Conservation (phyloP, 805 yeast species). For the Pichia scutulata region DNA sequence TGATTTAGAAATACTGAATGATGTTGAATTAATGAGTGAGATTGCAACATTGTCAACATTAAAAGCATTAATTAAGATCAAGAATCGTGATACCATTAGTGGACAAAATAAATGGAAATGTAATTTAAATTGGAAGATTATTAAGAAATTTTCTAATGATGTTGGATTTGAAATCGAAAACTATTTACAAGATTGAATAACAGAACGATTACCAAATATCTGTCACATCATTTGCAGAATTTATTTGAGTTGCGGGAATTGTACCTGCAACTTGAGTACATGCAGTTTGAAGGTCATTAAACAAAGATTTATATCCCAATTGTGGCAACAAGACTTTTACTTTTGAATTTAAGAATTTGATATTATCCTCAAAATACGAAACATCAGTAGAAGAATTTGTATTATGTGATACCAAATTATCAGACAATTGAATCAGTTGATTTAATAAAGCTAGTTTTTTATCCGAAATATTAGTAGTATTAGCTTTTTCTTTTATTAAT, state of each 20-base stretch:
- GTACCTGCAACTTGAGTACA: conserved; percentile 20
- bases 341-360: conserved; percentile 23
- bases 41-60: conserved; percentile 30
- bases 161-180: conserved; percentile 59
- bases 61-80: conserved; percentile 24
- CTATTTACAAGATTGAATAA: conserved; percentile 34
- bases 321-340: conserved; percentile 21
- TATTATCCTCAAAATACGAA: conserved; percentile 19
- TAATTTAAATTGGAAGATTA: conserved; percentile 61
- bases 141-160: conserved; percentile 53
- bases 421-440: conserved; percentile 3
- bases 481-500: not conserved
- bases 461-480: not conserved
- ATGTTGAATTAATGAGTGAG: conserved; percentile 32
- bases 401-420: conserved; percentile 12
- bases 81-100: conserved; percentile 39
- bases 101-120: conserved; percentile 73
- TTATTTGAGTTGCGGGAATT: conserved; percentile 18
- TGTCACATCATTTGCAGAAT: conserved; percentile 14
- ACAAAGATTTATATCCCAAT: conserved; percentile 19
- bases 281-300: conserved; percentile 15
- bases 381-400: conserved; percentile 25
- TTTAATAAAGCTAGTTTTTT: not conserved
- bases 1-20: conserved; percentile 25
- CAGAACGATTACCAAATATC: conserved; percentile 22